Conservation (phyloP, 495 filamentous ascomycete species). For the Cercophora samala region DNA sequence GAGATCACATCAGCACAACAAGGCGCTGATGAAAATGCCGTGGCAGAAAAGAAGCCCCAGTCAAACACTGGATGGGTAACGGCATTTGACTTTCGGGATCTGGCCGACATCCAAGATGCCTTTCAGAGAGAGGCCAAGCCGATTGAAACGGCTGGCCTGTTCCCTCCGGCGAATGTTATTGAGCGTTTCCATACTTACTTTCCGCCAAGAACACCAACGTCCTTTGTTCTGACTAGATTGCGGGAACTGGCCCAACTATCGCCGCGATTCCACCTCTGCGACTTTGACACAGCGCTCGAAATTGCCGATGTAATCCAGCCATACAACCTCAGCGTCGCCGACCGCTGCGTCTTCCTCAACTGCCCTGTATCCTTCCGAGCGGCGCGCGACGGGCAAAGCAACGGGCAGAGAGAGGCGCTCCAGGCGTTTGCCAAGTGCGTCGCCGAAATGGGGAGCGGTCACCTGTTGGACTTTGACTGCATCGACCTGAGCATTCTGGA, state of each 20-base stretch:
- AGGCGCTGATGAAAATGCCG: neutral
- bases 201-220: constrained; percentile 69
- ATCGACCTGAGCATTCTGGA: constrained; percentile 69
- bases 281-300: constrained; percentile 52
- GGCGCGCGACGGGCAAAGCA: constrained; percentile 22
- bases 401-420: constrained; percentile 40
- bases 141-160: constrained; percentile 68
- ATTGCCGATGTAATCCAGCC: constrained; percentile 69
- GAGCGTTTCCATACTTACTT: constrained; percentile 73
- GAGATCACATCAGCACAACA: constrained; percentile 26
- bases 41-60: constrained; percentile 11
- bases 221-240: constrained; percentile 70
- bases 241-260: constrained; percentile 60
- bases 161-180: constrained; percentile 63
- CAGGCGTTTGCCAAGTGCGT: constrained; percentile 64
- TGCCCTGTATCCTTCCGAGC: constrained; percentile 52
- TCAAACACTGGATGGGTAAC: constrained; percentile 68
- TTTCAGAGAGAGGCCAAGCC: constrained; percentile 62
- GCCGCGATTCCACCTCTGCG: constrained; percentile 70
- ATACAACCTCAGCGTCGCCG: constrained; percentile 60
- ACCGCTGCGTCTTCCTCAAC: constrained; percentile 72
- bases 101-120: constrained; percentile 56
- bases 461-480: constrained; percentile 60
- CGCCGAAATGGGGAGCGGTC: constrained; percentile 58
- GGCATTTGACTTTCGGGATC: constrained; percentile 68